These are phyloP conservation scores for Hymenoscyphus fructigenus DNA, from an alignment of 2,329 filamentous ascomycete species.

Conservation along the genomic window DNA sequence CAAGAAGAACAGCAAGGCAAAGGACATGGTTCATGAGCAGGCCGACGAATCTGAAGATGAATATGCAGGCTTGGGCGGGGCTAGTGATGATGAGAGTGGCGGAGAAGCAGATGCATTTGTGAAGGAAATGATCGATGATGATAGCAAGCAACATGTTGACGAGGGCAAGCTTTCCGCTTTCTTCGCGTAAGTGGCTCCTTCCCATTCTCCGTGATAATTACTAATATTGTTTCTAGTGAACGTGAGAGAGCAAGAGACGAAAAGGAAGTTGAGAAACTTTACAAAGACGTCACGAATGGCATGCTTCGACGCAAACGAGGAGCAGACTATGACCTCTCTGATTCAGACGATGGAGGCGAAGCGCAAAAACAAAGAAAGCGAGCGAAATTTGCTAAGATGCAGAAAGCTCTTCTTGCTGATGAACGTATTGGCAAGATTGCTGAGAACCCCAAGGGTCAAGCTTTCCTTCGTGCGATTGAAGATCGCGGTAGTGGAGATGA, in stretches of 20 bases:
- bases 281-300: constrained; percentile 89
- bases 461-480: constrained; percentile 88
- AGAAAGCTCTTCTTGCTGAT: constrained; percentile 81
- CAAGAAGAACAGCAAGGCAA: constrained; percentile 84
- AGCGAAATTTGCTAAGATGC: constrained; percentile 86
- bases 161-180: constrained; percentile 81
- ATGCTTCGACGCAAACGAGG: constrained; percentile 80
- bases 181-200: constrained; percentile 69
- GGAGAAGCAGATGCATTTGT: constrained; percentile 74
- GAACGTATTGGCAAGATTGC: constrained; percentile 90
- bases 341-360: constrained; percentile 86
- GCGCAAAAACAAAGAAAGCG: constrained; percentile 77
- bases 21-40: constrained; percentile 85
- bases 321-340: constrained; percentile 79
- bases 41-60: constrained; percentile 98
- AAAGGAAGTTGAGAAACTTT: constrained; percentile 84
- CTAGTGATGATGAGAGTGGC: constrained; percentile 79
- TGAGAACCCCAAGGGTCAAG: constrained; percentile 82
- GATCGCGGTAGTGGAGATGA: constrained; percentile 76
- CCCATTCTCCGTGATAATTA: constrained; percentile 7
- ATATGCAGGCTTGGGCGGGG: constrained; percentile 90
- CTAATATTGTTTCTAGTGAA: constrained; percentile 52
- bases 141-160: constrained; percentile 72
- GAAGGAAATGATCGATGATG: constrained; percentile 88
- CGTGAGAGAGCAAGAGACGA: constrained; percentile 79